Evolutionary conservation across 805 yeast genomes (phyloP).

Genomic region (Cyberlindnera amylophila): DNA sequence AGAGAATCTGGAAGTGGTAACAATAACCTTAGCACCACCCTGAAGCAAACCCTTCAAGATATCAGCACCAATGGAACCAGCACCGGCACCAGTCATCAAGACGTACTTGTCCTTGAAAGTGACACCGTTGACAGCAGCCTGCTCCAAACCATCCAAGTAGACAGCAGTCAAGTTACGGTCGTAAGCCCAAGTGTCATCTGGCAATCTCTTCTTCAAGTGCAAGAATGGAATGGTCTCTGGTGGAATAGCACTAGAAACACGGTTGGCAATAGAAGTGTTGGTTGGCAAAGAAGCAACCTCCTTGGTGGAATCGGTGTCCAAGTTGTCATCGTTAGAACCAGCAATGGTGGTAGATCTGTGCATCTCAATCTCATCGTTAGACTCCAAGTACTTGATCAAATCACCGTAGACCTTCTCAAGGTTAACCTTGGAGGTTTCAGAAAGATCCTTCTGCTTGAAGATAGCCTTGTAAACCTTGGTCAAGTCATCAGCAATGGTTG

Average conservation of each 20-base stretch:
- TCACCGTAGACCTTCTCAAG: constrained; percentile 69
- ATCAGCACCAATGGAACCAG: constrained; percentile 98
- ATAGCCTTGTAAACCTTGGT: constrained; percentile 79
- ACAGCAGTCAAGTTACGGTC: constrained; percentile 71
- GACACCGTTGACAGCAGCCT: constrained; percentile 91
- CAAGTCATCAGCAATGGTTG: constrained; percentile 81
- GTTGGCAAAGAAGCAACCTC: constrained; percentile 85
- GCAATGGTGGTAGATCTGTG: constrained; percentile 56
- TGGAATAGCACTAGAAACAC: constrained; percentile 71
- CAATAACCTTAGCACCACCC: constrained; percentile 97
- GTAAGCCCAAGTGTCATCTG: constrained; percentile 77
- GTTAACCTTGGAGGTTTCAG: constrained; percentile 64
- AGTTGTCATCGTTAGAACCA: constrained; percentile 46
- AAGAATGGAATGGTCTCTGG: constrained; percentile 91
- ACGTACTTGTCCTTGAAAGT: constrained; percentile 86
- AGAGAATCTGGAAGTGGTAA: constrained; percentile 93
- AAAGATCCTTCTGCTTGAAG: constrained; percentile 60
- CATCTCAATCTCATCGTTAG: constrained; percentile 68
- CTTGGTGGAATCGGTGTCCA: constrained; percentile 54
- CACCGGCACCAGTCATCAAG: constrained; percentile 97
- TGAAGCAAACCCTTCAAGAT: constrained; percentile 88
- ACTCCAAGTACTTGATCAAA: constrained; percentile 63
- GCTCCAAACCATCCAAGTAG: constrained; percentile 87
- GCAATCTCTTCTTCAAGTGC: constrained; percentile 77
- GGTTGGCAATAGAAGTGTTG: constrained; percentile 61